Conservation (phyloP, 2,329 filamentous ascomycete species). For the Chalara sp. region DNA sequence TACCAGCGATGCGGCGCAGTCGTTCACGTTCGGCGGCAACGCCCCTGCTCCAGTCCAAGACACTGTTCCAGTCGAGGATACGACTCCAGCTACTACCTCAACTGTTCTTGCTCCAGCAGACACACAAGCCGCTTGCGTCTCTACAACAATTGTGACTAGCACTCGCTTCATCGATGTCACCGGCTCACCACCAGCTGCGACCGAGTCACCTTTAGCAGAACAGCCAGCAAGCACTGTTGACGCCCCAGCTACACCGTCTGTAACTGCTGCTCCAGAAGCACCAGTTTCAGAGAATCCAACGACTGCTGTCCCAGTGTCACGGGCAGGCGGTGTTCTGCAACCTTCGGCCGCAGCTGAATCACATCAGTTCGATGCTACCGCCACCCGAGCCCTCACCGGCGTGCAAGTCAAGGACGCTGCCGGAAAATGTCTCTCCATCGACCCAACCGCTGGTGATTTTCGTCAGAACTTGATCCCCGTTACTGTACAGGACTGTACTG, state of each 20-base stretch:
- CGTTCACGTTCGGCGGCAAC: slow-evolving; percentile 30
- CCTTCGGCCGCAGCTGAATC: slow-evolving; percentile 33
- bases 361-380: slow-evolving; percentile 34
- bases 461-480: slow-evolving; percentile 38
- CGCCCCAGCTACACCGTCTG: too few relatives aligned
- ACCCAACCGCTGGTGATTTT: slow-evolving; percentile 39
- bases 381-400: slow-evolving; percentile 32
- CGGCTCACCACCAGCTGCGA: too few relatives aligned
- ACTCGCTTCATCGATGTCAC: too few relatives aligned
- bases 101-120: too few relatives aligned
- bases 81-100: too few relatives aligned
- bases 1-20: slow-evolving; percentile 33
- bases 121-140: too few relatives aligned
- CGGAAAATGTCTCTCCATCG: slow-evolving; percentile 36
- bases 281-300: neutral
- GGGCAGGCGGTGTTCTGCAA: slow-evolving; percentile 1
- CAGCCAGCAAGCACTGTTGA: too few relatives aligned
- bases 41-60: too few relatives aligned
- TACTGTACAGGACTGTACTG: slow-evolving; percentile 32
- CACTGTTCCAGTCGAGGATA: too few relatives aligned
- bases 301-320: neutral
- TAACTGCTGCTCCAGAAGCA: neutral
- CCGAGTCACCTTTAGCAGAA: too few relatives aligned
- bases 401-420: slow-evolving; percentile 35
- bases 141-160: too few relatives aligned